Base-by-base conservation (phyloP, 1,284 basidiomycete genomes). In the Sporisorium reilianum region DNA sequence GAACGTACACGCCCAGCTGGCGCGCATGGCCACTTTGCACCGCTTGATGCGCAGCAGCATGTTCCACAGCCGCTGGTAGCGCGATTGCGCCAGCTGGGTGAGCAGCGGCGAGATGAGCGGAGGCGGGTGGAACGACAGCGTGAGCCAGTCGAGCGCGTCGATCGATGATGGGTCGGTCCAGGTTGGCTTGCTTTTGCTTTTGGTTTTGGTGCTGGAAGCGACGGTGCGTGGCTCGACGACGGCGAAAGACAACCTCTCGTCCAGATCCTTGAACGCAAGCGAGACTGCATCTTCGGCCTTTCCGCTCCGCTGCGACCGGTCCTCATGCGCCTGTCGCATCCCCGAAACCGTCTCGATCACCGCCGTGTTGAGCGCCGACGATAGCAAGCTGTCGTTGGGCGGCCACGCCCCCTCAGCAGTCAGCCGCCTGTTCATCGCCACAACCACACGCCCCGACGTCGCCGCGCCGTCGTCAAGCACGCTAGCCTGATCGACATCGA, bases 61-160 rank as follows among this genome's bases (percentile, higher is more conserved):
- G 30, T 77, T 79, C 75, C 79, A 78, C 16, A 80, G 41, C 7
- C 79, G 55, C 28, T 78, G 78, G 36, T 80, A 80, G 3, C 68
- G 45, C 8, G 58, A 50, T 40, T 70, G 69, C 2, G 75, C 71
- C 32, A 79, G 22, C 52, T 63, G 58, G n/a, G 75, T 73, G 2
- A 80, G 55, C 25, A 80, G 58, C 18, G 77, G 77, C 12, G 79
- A 64, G 40, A 80, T 78, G 38, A 80, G 64, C 23, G 77, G 68
- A 1, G 77, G 79, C 9, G 79, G 79, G 18, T 70, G 69, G 61
- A 79, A 80, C 7, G 63, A 75, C 5, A 80, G 40, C 3, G 77
- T 79, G 30, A 80, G 67, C 79, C 79, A 80, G 44, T 80, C 79
- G 7, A 80, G 57, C 1, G 75, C 79, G 23, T 75, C 68, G 49